Base-by-base conservation (phyloP, 352 stramenopile species). In the Aphanomyces cochlioides region DNA sequence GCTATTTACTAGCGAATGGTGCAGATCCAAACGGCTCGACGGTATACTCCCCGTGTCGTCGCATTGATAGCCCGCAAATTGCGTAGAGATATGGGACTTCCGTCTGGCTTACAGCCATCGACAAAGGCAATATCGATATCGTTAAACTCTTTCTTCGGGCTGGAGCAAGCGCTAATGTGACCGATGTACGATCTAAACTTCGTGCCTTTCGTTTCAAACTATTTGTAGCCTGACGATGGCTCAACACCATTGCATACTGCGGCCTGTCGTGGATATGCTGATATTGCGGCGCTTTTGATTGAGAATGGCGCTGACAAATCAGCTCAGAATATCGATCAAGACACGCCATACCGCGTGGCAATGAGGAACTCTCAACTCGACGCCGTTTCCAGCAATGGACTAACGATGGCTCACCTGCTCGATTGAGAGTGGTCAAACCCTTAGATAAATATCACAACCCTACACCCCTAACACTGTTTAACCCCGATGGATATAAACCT, bases 91-190 rank as follows among this genome's bases (percentile, higher is more conserved):
- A 45, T 60, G 41, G 56, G 41, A 50, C 21, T 38, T 48, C 68
- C 19, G 40, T 73, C 5, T 69, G 50, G 36, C 56, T 64, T 5
- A 39, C 59, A 3, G 59, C 56, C 15, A n/a, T 67, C 4, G 61
- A 67, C 48, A 53, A 67, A 7, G 68, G 68, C 2, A 41, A 73
- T 38, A 36, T 60, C 10, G 40, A 56, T 10, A 68, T 73, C 13
- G 68, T 67, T 7, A 15, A 4, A 17, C 15, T 47, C 15, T 67
- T 73, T n/a, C 50, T 73, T 7, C 37, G 64, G 3, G 40, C 69
- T 15, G 53, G 61, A 5, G 68, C 59, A 47, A 21, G 48, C 13
- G 66, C 69, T 5, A 57, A 19, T 10, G 39, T 57, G 19, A 10
- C 34, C 8, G 59, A 67, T 40, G n/a, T 48, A 56, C 6, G 17